A percentile compares a stretch with the other conserved stretches of the same genome.
These are phyloP conservation scores for Torulaspora maleeae DNA, from an alignment of 805 yeast species.

Conservation along the genomic window DNA sequence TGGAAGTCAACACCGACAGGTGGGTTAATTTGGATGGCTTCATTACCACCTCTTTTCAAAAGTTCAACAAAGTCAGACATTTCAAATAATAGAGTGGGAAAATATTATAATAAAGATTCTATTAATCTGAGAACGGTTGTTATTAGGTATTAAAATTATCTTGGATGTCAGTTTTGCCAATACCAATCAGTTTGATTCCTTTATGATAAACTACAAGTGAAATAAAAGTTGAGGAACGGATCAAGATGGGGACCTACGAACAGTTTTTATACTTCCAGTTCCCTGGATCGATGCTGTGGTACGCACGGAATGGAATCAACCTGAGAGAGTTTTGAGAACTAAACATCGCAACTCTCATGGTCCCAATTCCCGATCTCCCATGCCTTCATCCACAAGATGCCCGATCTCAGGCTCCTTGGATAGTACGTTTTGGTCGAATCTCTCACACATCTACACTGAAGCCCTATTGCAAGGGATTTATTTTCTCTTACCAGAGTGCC, in stretches of 20 bases:
- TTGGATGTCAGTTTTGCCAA: background rate
- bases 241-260: background rate
- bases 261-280: slow-evolving; percentile 5
- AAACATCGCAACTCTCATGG: slow-evolving; percentile 2
- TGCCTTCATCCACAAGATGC: background rate
- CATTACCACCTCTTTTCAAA: slow-evolving; percentile 35
- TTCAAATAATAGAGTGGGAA: background rate
- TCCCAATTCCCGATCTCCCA: slow-evolving; percentile 3
- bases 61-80: slow-evolving; percentile 21
- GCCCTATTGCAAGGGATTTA: background rate
- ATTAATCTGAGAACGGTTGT: background rate
- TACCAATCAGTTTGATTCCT: background rate
- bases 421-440: background rate
- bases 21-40: slow-evolving; percentile 45
- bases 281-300: background rate
- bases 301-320: background rate
- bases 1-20: slow-evolving; percentile 47
- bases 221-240: background rate
- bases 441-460: background rate
- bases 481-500: background rate
- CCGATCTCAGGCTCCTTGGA: background rate
- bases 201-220: background rate
- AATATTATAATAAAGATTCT: background rate
- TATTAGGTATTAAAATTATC: slow-evolving; percentile 3
- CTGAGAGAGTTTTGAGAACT: slow-evolving; percentile 5